phyloP scores from a whole-genome alignment of 2,329 filamentous ascomycete genomes.

The Hypoxylon sp. region DNA sequence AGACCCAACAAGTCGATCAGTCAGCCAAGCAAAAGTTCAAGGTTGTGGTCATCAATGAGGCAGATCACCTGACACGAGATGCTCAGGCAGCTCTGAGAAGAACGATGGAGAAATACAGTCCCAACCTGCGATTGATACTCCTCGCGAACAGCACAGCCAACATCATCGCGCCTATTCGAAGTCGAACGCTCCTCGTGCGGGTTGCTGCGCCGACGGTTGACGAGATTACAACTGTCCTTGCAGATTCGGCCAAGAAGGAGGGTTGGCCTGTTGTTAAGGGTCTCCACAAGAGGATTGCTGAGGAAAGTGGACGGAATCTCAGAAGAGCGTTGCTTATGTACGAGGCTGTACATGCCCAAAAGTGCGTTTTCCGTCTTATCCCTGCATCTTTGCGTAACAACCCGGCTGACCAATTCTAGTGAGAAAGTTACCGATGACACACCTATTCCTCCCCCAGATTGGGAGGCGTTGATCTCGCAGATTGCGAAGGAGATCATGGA shows the following conservation, averaged over 20 bases:
- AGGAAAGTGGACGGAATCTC: slow-evolving; percentile 90
- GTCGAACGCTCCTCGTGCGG: slow-evolving; percentile 88
- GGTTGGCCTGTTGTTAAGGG: slow-evolving; percentile 81
- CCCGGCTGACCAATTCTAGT: slow-evolving; percentile 60
- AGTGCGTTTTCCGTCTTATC: slow-evolving; percentile 68
- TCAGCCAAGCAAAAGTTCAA: slow-evolving; percentile 94
- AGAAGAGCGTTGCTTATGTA: slow-evolving; percentile 94
- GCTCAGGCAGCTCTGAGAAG: slow-evolving; percentile 93
- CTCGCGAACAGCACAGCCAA: slow-evolving; percentile 97
- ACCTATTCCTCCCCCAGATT: slow-evolving; percentile 92
- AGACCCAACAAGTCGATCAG: slow-evolving; percentile 98
- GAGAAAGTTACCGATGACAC: slow-evolving; percentile 91
- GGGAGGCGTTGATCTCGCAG: slow-evolving; percentile 90
- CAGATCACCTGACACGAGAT: slow-evolving; percentile 92
- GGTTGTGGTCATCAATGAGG: slow-evolving; percentile 99
- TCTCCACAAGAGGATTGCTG: slow-evolving; percentile 86
- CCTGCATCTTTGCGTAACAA: background rate
- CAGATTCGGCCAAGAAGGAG: slow-evolving; percentile 78
- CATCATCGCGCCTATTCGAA: slow-evolving; percentile 98
- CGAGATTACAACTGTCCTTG: slow-evolving; percentile 86
- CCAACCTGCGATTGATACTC: slow-evolving; percentile 90
- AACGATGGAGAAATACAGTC: slow-evolving; percentile 99
- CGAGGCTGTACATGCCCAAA: slow-evolving; percentile 96
- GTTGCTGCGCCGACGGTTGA: slow-evolving; percentile 89
- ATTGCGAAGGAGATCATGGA: slow-evolving; percentile 94